phyloP scores from a whole-genome alignment of 2,329 filamentous ascomycete genomes.

The Celoporthe dispersa region DNA sequence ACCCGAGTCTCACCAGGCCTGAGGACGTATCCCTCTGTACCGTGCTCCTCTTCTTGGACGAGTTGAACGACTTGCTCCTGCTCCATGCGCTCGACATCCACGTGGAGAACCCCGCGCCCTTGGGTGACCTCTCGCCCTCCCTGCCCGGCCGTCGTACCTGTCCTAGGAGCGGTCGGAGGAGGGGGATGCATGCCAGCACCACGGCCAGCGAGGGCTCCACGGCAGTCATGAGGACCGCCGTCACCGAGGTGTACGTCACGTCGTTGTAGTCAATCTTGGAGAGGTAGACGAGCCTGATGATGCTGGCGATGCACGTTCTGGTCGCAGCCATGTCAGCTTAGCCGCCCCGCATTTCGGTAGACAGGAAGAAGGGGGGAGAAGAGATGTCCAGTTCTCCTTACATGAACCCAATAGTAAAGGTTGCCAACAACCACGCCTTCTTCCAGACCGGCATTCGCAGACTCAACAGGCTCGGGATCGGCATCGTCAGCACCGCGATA shows the following conservation, averaged over 20 bases:
- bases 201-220: constrained; percentile 46
- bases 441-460: constrained; percentile 39
- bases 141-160: not conserved
- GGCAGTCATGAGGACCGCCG: constrained; percentile 42
- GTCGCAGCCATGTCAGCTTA: constrained; percentile 1
- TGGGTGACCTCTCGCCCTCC: not conserved
- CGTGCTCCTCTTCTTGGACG: constrained; percentile 10
- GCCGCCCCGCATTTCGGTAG: not conserved
- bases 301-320: constrained; percentile 43
- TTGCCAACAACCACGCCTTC: constrained; percentile 37
- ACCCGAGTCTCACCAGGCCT: constrained; percentile 7
- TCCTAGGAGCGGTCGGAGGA: constrained; percentile 42
- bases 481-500: constrained; percentile 10
- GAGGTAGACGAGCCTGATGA: constrained; percentile 41
- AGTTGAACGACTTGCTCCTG: constrained; percentile 13
- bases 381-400: constrained; percentile 30
- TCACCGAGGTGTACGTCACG: constrained; percentile 41
- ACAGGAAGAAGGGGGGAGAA: too few species aligned
- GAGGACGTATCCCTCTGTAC: not conserved
- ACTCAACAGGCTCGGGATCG: constrained; percentile 32
- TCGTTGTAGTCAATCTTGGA: constrained; percentile 40
- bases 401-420: constrained; percentile 42
- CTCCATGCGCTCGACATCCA: constrained; percentile 16
- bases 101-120: constrained; percentile 9
- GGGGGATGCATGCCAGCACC: constrained; percentile 45